Conservation (phyloP, 108 stramenopile species). For the Chaetoceros muelleri region DNA sequence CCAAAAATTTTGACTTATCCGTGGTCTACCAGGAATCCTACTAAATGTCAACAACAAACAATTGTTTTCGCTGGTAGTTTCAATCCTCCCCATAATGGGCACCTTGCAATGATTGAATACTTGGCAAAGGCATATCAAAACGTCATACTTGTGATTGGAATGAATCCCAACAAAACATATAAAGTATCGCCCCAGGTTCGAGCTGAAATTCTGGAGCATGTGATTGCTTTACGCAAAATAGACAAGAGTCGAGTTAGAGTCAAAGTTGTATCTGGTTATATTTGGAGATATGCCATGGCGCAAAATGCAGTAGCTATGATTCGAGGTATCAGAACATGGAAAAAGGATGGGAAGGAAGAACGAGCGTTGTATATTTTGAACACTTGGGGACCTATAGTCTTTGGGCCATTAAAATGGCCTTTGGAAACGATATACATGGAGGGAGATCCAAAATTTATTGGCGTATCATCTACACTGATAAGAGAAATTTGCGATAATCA, state of each 20-base stretch:
- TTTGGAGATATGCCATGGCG: constrained; percentile 68
- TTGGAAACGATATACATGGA: constrained; percentile 59
- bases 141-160: constrained; percentile 68
- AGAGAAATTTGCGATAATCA: constrained; percentile 35
- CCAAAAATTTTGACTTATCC: background rate
- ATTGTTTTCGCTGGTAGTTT: constrained; percentile 75
- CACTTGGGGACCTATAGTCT: constrained; percentile 48
- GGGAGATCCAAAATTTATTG: constrained; percentile 69
- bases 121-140: constrained; percentile 44
- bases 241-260: constrained; percentile 54
- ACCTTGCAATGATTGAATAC: constrained; percentile 70
- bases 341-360: constrained; percentile 69
- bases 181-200: constrained; percentile 56
- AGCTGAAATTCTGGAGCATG: constrained; percentile 36
- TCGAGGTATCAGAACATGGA: constrained; percentile 81
- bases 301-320: constrained; percentile 47
- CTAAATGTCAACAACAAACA: constrained; percentile 1
- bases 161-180: constrained; percentile 73
- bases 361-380: constrained; percentile 53
- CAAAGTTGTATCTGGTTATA: constrained; percentile 68
- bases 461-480: constrained; percentile 64
- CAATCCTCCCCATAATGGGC: constrained; percentile 81
- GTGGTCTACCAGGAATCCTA: background rate
- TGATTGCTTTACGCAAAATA: constrained; percentile 11
- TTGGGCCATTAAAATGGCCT: constrained; percentile 40